A percentile compares a stretch with the other conserved stretches of the same genome.
Evolutionary conservation across 371 early-diverging fungal species (phyloP).

Genomic region (Sporodiniella umbellata): DNA sequence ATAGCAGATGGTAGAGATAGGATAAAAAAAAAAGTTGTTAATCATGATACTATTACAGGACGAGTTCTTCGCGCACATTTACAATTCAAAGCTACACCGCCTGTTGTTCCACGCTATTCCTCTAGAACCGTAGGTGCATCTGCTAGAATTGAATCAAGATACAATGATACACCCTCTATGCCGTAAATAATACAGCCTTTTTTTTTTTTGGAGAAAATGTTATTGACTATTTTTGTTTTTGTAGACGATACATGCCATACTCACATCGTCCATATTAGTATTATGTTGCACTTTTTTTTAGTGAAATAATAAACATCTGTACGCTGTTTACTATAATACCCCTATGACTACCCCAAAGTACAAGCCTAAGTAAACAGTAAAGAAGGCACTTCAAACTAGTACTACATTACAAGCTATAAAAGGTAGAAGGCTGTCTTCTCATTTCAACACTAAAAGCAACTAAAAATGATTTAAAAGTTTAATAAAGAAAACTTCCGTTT

Average conservation of each 20-base stretch:
- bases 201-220: background rate
- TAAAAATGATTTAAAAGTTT: no score
- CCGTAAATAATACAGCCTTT: background rate
- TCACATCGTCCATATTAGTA: conserved; percentile 3
- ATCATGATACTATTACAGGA: conserved; percentile 12
- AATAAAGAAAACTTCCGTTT: no score
- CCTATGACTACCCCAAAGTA: no score
- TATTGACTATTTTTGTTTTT: background rate
- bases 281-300: background rate
- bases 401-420: no score
- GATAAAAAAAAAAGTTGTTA: background rate
- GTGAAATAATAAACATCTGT: no score
- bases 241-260: conserved; percentile 1
- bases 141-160: conserved; percentile 5
- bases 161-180: background rate
- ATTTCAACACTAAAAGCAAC: no score
- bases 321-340: no score
- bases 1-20: conserved; percentile 37
- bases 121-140: conserved; percentile 18
- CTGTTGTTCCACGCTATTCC: conserved; percentile 19
- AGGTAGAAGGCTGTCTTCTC: no score
- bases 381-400: no score
- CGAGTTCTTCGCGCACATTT: conserved; percentile 34
- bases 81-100: conserved; percentile 15
- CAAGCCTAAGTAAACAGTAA: no score